Evolutionary conservation across 305 asterid species (phyloP).

Genomic region (Fraxinus floribunda): DNA sequence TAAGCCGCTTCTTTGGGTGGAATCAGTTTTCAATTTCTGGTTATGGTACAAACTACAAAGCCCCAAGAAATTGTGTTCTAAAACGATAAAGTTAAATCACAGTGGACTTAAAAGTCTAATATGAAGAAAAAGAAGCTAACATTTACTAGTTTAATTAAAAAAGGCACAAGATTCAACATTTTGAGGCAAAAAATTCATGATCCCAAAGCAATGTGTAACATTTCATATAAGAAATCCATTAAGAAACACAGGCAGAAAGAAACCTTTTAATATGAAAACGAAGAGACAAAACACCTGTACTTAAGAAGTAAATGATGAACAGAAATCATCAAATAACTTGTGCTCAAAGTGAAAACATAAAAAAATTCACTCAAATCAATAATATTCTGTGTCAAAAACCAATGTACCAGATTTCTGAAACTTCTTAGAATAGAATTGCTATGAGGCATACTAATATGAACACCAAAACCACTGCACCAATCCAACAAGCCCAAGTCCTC

Average conservation of each 20-base stretch:
- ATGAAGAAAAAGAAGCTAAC: neutral
- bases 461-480: conserved; percentile 48
- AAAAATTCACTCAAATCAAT: neutral
- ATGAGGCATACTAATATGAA: conserved; percentile 54
- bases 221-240: neutral
- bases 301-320: conserved; percentile 21
- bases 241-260: neutral
- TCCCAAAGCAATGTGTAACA: neutral
- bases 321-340: conserved; percentile 27
- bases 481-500: conserved; percentile 60
- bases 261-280: neutral
- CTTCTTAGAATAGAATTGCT: conserved; percentile 52
- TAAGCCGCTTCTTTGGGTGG: too few relatives aligned
- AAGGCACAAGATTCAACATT: neutral
- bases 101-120: neutral
- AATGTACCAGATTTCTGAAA: neutral
- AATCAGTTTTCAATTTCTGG: neutral
- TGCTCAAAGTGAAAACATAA: neutral
- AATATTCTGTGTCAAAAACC: neutral
- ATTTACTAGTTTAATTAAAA: neutral
- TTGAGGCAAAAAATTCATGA: neutral
- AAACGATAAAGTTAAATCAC: neutral
- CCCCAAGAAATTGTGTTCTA: too few relatives aligned
- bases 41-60: too few relatives aligned
- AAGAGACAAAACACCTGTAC: neutral